These are phyloP conservation scores for Apiotrichum domesticum DNA, from an alignment of 1,284 basidiomycete genomes.

Conservation along the genomic window DNA sequence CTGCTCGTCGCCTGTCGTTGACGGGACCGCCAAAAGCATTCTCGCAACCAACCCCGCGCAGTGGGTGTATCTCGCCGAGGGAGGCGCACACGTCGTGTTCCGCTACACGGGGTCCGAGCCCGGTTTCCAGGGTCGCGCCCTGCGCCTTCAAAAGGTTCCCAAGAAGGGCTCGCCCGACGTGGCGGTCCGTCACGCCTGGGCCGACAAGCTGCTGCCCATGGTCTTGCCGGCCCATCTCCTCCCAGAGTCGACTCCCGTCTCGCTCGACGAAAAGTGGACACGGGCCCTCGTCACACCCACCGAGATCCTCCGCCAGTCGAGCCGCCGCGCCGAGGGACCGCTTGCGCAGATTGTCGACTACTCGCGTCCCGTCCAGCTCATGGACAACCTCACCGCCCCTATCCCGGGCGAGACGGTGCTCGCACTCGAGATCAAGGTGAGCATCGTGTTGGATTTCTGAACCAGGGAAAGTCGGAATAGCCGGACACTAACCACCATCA, in stretches of 20 bases:
- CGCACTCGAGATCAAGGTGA: conserved; percentile 73
- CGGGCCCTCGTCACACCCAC: conserved; percentile 51
- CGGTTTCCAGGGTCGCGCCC: conserved; percentile 58
- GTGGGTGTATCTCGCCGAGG: conserved; percentile 82
- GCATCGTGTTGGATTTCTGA: neutral
- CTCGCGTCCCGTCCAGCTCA: conserved; percentile 57
- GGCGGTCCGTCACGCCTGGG: conserved; percentile 21
- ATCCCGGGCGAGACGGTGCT: conserved; percentile 39
- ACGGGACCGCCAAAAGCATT: neutral
- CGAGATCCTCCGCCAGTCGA: conserved; percentile 54
- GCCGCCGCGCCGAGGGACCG: conserved; percentile 54
- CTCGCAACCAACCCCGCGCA: conserved; percentile 36
- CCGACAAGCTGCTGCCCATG: conserved; percentile 26
- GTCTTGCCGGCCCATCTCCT: conserved; percentile 59
- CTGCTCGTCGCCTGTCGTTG: neutral
- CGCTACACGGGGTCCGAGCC: conserved; percentile 60
- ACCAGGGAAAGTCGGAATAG: too few relatives aligned
- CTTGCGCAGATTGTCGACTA: conserved; percentile 49
- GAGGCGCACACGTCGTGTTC: conserved; percentile 81
- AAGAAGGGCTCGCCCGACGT: conserved; percentile 1
- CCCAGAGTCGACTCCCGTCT: conserved; percentile 54
- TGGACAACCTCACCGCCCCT: conserved; percentile 58
- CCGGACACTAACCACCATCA: neutral
- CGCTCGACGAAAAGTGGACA: conserved; percentile 61
- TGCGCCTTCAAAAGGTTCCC: conserved; percentile 49